These are phyloP conservation scores for Candida tammaniensis DNA, from an alignment of 805 yeast genomes.

Conservation along the genomic window DNA sequence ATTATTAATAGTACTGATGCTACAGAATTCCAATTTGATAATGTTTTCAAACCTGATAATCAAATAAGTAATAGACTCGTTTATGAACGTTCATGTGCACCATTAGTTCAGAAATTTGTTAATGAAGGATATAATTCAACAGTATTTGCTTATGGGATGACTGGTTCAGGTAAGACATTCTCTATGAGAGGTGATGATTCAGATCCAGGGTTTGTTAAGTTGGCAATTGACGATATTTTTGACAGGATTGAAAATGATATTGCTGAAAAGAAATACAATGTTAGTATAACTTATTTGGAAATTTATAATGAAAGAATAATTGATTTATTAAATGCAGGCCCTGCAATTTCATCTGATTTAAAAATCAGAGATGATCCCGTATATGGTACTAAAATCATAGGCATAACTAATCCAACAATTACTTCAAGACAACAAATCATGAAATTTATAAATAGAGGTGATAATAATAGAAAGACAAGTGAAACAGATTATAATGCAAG, in stretches of 20 bases:
- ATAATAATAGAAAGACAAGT: slow-evolving; percentile 71
- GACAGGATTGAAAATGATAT: slow-evolving; percentile 33
- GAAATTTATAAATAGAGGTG: slow-evolving; percentile 63
- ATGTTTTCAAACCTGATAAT: slow-evolving; percentile 61
- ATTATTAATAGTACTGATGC: slow-evolving; percentile 56
- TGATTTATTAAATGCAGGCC: slow-evolving; percentile 54
- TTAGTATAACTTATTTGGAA: slow-evolving; percentile 74
- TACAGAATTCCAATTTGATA: slow-evolving; percentile 65
- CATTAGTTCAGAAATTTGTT: slow-evolving; percentile 53
- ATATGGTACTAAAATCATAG: slow-evolving; percentile 72
- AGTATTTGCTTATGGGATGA: slow-evolving; percentile 91
- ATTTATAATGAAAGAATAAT: slow-evolving; percentile 85
- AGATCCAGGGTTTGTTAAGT: slow-evolving; percentile 71
- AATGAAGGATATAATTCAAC: slow-evolving; percentile 80
- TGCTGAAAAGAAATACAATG: slow-evolving; percentile 33
- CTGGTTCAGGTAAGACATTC: slow-evolving; percentile 89
- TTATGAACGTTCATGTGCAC: slow-evolving; percentile 52
- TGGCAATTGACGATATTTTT: slow-evolving; percentile 63
- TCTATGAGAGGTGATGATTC: slow-evolving; percentile 72
- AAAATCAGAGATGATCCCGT: slow-evolving; percentile 74
- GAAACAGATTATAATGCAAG: slow-evolving; percentile 87
- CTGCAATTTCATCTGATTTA: slow-evolving; percentile 47
- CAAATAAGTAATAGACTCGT: slow-evolving; percentile 52
- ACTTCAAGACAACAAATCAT: slow-evolving; percentile 57
- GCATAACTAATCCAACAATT: slow-evolving; percentile 64